Base-by-base conservation (phyloP, 257 asterid genomes). In the Forsythia viridissima region DNA sequence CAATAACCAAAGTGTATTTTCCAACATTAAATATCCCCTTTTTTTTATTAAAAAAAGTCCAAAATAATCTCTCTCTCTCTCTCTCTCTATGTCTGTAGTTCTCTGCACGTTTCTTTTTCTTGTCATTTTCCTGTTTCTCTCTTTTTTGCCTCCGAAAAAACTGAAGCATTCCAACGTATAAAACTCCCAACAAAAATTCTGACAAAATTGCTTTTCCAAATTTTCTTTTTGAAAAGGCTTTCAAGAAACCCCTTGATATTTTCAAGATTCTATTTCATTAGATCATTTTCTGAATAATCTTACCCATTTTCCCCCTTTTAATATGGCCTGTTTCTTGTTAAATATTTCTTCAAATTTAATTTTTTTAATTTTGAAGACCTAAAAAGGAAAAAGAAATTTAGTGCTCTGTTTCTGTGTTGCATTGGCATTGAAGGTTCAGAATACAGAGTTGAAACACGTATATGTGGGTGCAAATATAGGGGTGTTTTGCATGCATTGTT, bases 131-230 rank as follows among this genome's bases (percentile, higher is more conserved):
- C 52, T 48, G 78, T 82, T 52, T 75, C 84, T 80, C 77, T 82
- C 65, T 38, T 77, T 70, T 77, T 83, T 76, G 81, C 89, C 89
- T 87, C 93, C 92, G 88, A 72, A 87, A 79, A 80, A 75, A 85
- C 80, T 71, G 87, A 89, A 85, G 44, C 85, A 82, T 86, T 88
- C 90, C 91, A 85, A 87, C 90, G 89, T 86, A 84, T 93, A 83
- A 86, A 91, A 86, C 84, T 88, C 92, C 90, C 90, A 85, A 83
- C 87, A 76, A 73, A 30, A 30, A 30, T 30, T 30, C 34, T 1
- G 1, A 30, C 34, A 0, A 30, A 30, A 30, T 30, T 30, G 34
- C 34, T 30, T 30, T 30, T 30, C 34, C 34, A 30, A 84, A 73
- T 78, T 84, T 72, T 83, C 81, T 80, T 76, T 80, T 76, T 74